phyloP scores from a whole-genome alignment of 257 asterid genomes.

The Solanum chmielewskii region DNA sequence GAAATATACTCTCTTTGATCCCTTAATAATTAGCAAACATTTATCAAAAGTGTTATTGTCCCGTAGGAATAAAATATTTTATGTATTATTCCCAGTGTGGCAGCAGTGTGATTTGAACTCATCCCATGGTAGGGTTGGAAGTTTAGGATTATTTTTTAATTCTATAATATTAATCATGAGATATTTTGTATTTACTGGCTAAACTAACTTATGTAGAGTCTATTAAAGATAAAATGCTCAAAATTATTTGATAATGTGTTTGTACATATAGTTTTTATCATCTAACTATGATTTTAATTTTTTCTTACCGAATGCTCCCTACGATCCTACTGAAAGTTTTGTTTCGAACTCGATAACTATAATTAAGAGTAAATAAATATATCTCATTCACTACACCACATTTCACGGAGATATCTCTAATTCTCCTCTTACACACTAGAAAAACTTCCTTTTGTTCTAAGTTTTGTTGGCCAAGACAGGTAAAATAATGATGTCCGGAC shows the following conservation, averaged over 20 bases:
- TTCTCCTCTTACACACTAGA: not conserved
- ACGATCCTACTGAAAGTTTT: not conserved
- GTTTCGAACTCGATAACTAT: not conserved
- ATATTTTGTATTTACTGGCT: not conserved
- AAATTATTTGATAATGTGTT: not conserved
- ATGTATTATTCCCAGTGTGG: too few relatives aligned
- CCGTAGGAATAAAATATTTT: too few relatives aligned
- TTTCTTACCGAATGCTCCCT: not conserved
- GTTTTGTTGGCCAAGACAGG: too few relatives aligned
- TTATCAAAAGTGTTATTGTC: too few relatives aligned
- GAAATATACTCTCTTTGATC: not conserved
- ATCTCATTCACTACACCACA: not conserved
- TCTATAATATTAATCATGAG: not conserved
- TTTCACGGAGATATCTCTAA: not conserved
- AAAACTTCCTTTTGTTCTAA: not conserved
- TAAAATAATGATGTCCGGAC: too few relatives aligned
- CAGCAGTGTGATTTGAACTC: too few relatives aligned
- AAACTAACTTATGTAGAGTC: not conserved
- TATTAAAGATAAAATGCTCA: not conserved
- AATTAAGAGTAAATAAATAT: not conserved
- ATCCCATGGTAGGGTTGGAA: too few relatives aligned
- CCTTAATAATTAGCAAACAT: too few relatives aligned
- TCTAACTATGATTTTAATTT: not conserved
- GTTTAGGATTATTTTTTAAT: not conserved
- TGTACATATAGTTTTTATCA: too few relatives aligned